Percentiles rank a stretch among this genome's conserved stretches.
Conservation (phyloP, 352 stramenopile genomes). For the Globisporangium viniferum region DNA sequence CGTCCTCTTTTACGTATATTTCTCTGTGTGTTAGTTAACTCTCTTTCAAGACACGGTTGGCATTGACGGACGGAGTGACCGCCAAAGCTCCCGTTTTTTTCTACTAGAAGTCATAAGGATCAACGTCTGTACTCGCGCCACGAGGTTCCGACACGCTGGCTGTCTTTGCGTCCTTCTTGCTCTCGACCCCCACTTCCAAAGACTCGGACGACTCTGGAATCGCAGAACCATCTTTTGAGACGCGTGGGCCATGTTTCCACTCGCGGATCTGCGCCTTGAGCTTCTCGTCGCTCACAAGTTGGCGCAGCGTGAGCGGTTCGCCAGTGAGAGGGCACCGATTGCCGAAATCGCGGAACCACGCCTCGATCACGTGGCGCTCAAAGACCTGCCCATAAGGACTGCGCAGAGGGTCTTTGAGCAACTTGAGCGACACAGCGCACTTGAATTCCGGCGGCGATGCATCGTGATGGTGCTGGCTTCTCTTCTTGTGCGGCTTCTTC, state of each 20-base stretch:
- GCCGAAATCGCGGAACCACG: constrained; percentile 80
- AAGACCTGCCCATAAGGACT: constrained; percentile 79
- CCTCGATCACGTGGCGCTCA: constrained; percentile 72
- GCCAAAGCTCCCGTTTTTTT: not conserved
- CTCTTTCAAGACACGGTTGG: too few relatives aligned
- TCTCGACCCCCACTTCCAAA: not conserved
- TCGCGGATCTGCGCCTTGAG: constrained; percentile 55
- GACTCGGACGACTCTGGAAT: not conserved
- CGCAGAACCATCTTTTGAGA: not conserved
- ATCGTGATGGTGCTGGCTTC: constrained; percentile 24
- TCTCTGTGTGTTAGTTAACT: too few relatives aligned
- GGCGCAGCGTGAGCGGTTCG: constrained; percentile 50
- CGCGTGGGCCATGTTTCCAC: constrained; percentile 47
- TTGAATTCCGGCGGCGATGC: constrained; percentile 51
- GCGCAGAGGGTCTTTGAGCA: constrained; percentile 64
- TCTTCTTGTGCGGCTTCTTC: constrained; percentile 49
- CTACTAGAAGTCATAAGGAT: constrained; percentile 18
- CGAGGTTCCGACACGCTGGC: not conserved
- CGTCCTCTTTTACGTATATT: too few relatives aligned
- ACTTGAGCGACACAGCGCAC: constrained; percentile 69
- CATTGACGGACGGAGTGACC: too few relatives aligned
- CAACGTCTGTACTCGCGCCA: constrained; percentile 1
- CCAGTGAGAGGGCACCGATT: constrained; percentile 76
- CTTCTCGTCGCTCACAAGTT: constrained; percentile 51
- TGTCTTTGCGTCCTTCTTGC: not conserved